Conservation (phyloP, 2,329 filamentous ascomycete species). For the Paecilomyces sp. region DNA sequence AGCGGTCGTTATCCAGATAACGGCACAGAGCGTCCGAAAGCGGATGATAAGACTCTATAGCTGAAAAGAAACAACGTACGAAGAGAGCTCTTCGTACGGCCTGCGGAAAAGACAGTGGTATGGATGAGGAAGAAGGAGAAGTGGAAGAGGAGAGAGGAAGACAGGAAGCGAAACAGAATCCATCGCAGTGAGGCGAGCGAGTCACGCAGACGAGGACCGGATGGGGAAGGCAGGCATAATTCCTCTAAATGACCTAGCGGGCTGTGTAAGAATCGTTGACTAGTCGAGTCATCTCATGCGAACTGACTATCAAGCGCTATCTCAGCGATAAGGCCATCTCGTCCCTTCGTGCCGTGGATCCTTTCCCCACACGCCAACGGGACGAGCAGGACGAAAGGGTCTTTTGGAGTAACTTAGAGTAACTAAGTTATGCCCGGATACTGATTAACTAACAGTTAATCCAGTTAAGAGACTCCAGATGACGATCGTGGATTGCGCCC, state of each 20-base stretch:
- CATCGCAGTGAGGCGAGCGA: background rate
- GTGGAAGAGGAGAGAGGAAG: background rate
- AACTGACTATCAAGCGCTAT: background rate
- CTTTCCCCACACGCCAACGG: background rate
- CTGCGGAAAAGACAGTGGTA: background rate
- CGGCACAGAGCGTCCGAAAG: background rate
- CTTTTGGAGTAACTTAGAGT: background rate
- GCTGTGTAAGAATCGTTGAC: background rate
- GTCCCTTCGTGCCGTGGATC: background rate
- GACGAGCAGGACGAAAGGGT: background rate
- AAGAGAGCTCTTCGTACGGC: background rate
- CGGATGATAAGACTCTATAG: background rate
- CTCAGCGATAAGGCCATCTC: background rate
- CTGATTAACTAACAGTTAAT: too few relatives aligned
- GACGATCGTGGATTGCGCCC: background rate
- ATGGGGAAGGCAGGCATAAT: background rate
- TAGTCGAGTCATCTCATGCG: background rate
- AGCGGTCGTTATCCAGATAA: background rate
- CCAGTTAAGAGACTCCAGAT: background rate
- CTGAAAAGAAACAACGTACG: background rate
- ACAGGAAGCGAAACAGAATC: background rate
- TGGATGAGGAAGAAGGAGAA: background rate
- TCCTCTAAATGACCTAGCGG: background rate
- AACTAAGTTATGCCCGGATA: too few relatives aligned
- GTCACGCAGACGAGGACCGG: background rate